These are phyloP conservation scores for Scedosporium boydii DNA, from an alignment of 2,329 filamentous ascomycete genomes.

Conservation along the genomic window DNA sequence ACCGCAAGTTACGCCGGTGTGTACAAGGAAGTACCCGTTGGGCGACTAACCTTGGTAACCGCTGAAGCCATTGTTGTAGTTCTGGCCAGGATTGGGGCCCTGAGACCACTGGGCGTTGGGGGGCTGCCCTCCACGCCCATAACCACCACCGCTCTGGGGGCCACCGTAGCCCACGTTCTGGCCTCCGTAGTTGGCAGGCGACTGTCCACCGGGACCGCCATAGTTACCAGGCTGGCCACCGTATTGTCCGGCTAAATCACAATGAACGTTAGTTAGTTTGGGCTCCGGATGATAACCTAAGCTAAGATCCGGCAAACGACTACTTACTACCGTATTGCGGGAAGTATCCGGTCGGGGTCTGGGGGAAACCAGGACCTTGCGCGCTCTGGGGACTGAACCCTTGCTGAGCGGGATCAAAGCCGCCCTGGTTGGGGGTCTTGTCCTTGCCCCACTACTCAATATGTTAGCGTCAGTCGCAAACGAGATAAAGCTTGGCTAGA, in stretches of 20 bases:
- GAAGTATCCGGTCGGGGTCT: constrained; percentile 74
- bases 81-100: constrained; percentile 38
- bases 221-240: constrained; percentile 61
- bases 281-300: constrained; percentile 21
- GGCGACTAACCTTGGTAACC: constrained; percentile 50
- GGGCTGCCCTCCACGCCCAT: constrained; percentile 63
- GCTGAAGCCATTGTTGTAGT: constrained; percentile 53
- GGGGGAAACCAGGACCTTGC: constrained; percentile 63
- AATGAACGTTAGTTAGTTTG: constrained; percentile 9
- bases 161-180: constrained; percentile 64
- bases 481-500: constrained; percentile 6
- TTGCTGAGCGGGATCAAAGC: constrained; percentile 71
- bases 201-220: constrained; percentile 50
- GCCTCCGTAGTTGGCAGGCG: constrained; percentile 52
- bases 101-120: constrained; percentile 48
- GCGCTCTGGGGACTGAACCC: constrained; percentile 64
- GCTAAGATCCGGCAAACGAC: neutral
- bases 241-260: constrained; percentile 34
- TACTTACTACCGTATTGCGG: constrained; percentile 80
- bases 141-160: constrained; percentile 71
- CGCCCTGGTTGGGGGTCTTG: constrained; percentile 71
- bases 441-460: constrained; percentile 88
- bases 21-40: neutral
- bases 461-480: constrained; percentile 16
- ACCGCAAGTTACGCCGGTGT: neutral